These are phyloP conservation scores for Metrosideros polymorpha DNA, from an alignment of 441 rosid species.

Conservation along the genomic window DNA sequence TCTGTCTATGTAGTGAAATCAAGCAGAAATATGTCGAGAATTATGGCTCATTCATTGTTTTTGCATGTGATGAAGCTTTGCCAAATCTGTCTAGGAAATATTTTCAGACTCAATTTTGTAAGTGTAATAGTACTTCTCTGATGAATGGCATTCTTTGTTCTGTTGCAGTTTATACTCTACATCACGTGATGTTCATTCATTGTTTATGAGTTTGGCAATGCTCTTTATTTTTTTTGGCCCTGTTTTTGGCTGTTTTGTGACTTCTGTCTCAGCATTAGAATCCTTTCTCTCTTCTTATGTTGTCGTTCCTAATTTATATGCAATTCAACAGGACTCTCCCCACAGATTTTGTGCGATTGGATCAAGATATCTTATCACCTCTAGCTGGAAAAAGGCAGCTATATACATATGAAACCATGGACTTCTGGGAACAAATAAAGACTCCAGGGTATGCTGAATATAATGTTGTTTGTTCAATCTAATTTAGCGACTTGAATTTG, in stretches of 20 bases:
- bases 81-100: neutral
- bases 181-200: neutral
- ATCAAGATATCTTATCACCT: constrained; percentile 85
- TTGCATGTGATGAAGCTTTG: neutral
- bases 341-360: constrained; percentile 60
- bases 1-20: neutral
- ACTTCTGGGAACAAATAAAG: constrained; percentile 87
- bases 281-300: neutral
- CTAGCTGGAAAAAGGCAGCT: constrained; percentile 80
- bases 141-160: neutral
- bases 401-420: constrained; percentile 59
- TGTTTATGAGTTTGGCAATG: neutral
- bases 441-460: constrained; percentile 51
- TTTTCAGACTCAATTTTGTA: neutral
- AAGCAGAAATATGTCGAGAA: neutral
- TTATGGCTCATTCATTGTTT: neutral
- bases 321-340: constrained; percentile 46
- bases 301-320: neutral
- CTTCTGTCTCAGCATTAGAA: neutral
- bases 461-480: neutral
- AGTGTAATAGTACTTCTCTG: neutral
- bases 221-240: neutral
- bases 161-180: neutral
- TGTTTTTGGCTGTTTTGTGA: neutral
- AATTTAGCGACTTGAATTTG: neutral